phyloP scores from a whole-genome alignment of 2,329 filamentous ascomycete genomes.

The Colletotrichum sp. region DNA sequence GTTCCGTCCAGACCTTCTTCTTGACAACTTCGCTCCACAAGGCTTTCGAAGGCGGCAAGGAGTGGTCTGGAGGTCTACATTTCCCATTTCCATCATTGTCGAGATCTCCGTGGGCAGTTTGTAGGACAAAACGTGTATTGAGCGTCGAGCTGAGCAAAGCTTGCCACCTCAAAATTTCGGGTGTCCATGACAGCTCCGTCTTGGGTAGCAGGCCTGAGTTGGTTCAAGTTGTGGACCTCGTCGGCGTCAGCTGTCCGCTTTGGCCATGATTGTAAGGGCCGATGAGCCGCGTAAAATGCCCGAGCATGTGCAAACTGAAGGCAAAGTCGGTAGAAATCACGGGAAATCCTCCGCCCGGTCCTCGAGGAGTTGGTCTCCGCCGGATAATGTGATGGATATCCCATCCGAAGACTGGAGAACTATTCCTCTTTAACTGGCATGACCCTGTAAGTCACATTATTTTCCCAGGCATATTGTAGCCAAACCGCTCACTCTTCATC shows the following conservation, averaged over 20 bases:
- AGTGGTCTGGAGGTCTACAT: fast-evolving
- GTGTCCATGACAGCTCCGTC: not conserved
- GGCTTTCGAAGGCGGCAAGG: not conserved
- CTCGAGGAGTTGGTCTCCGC: not conserved
- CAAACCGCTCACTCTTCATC: not conserved
- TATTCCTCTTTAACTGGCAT: not conserved
- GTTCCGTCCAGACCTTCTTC: not conserved
- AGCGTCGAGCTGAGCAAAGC: fast-evolving
- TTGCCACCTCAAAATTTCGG: not conserved
- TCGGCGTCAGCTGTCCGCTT: not conserved
- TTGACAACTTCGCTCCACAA: not conserved
- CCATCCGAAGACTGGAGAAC: not conserved
- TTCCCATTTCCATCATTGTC: not conserved
- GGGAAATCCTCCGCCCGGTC: not conserved
- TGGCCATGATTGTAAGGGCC: not conserved
- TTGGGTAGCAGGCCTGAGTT: not conserved
- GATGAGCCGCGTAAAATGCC: not conserved
- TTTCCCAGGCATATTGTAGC: fast-evolving
- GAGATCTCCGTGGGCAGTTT: fast-evolving
- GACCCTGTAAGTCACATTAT: not conserved
- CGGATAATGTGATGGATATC: not conserved
- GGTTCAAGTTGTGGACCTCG: fast-evolving
- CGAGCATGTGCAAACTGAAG: not conserved
- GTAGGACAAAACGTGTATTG: not conserved
- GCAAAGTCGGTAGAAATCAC: fast-evolving